Base-by-base conservation (phyloP, 352 stramenopile genomes). In the Phytophthora tubulina region DNA sequence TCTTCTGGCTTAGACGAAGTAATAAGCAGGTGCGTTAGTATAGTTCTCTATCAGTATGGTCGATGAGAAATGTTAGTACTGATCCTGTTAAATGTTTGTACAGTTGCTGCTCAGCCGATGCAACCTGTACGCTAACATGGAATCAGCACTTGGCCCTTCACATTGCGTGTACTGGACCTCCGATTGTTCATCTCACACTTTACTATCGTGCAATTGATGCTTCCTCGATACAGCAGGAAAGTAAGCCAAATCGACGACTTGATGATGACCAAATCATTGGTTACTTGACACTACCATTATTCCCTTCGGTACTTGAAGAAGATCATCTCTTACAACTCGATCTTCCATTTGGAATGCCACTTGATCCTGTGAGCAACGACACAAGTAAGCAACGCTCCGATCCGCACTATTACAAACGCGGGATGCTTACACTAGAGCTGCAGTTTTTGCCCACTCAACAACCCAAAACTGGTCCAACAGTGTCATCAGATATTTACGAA, bases 61-160 rank as follows among this genome's bases (percentile, higher is more conserved):
- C 15, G 14, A 14, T 42, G 5, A 51, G 8, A 51, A 51, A 32
- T 30, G 10, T 55, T 31, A 33, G 10, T 48, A 52, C 48, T 68
- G 42, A 52, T 32, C 30, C 3, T 54, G 5, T 39, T 33, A 4
- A 14, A 67, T 51, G 45, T 50, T 61, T 59, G 7, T 51, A 30
- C 61, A 76, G 69, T 3, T 72, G 36, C 30, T 57, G 55, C 9
- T 44, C n/a, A 39, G 14, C 44, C 53, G 49, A 46, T 31, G 62
- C 68, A 41, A 6, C 17, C 6, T 31, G 46, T 14, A 63, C 46
- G 13, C 7, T 83, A n/a, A 46, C 58, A 11, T 85, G 78, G 78
- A 70, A 85, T 46, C 75, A 85, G 15, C 73, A 85, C 1, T 7
- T 83, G 8, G 31, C 58, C 14, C 59, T 85, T 42, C 44, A 58